Evolutionary conservation across 768 basidiomycete genomes (phyloP), one percentile per base, ranked within the genome.

Genomic region (Rhizopogon roseolus): DNA sequence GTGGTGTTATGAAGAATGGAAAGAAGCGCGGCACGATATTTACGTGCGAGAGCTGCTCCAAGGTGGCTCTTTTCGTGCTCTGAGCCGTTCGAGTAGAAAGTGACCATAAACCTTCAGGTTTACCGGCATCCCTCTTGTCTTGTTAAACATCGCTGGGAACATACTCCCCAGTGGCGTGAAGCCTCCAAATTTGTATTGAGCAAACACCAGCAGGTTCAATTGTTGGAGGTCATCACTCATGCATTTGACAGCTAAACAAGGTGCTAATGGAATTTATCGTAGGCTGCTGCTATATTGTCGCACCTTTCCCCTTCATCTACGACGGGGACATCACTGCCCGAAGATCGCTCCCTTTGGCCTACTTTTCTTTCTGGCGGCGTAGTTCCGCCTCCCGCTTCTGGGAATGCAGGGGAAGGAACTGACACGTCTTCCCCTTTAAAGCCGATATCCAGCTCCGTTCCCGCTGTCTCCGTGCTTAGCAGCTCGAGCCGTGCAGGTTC

Each of bases 91-190:
- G 19, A 36, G 32, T 48, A 22, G 34, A 48, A 36, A 48, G 32
- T 48, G 46, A 48, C 46, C 46, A 48, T 10, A 32, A 36, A 9
- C 22, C 32, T 36, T 27, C 64, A 90, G 88, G 84, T 90, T 38
- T 93, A 91, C 68, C 84, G 88, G 50, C 95, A 98, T 70, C 93
- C 93, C 2, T 92, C 90, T 11, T 98, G 95, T 70, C 76, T 98
- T 45, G 90, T 95, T 70, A 98, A 98, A 70, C 96, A 98, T 65
- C 88, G 96, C 34, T 98, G 96, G 96, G 95, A 98, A 64, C 93
- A 96, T 65, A 92, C 90, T 34, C 90, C 91, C 17, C 93, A 97
- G 63, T 98, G 96, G 96, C 86, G 89, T 41, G 91, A 94, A 66
- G 89, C 94, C 2, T 81, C 88, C 59, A 92, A 94, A 67, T 85